These are phyloP conservation scores for Cordyceps cateniannulata DNA, from an alignment of 2,329 filamentous ascomycete species.

Conservation along the genomic window DNA sequence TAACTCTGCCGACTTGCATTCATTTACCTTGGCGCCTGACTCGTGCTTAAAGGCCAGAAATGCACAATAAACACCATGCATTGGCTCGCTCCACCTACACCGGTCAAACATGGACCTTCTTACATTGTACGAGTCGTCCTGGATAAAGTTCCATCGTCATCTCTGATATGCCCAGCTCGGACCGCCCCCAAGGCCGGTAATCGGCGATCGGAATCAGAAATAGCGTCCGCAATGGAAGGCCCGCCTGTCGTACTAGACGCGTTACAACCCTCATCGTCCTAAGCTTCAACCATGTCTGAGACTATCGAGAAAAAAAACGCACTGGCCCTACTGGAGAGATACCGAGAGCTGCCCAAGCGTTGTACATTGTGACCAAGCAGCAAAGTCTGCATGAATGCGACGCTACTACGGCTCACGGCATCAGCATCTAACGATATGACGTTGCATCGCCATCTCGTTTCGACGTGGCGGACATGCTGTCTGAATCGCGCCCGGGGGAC, in stretches of 20 bases:
- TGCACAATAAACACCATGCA: neutral
- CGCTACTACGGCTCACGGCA: slow-evolving; percentile 8
- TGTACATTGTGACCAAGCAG: neutral
- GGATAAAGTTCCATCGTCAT: neutral
- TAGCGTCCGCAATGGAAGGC: neutral
- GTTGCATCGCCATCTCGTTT: neutral
- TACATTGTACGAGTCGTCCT: neutral
- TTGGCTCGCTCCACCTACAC: neutral
- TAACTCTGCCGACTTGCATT: no score
- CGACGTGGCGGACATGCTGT: neutral
- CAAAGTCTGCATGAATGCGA: neutral
- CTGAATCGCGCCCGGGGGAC: neutral
- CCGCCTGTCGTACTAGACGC: neutral
- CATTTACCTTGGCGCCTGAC: neutral
- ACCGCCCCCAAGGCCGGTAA: neutral
- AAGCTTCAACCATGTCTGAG: neutral
- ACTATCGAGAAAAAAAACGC: neutral
- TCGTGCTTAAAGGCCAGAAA: neutral
- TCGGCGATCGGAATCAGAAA: neutral
- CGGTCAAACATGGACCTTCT: neutral
- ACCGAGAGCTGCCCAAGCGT: neutral
- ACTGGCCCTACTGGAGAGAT: neutral
- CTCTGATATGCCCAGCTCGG: neutral
- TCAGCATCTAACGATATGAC: neutral
- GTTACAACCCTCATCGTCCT: neutral